These are phyloP conservation scores for Paecilomyces sp. DNA, from an alignment of 2,329 filamentous ascomycete genomes.

Conservation along the genomic window DNA sequence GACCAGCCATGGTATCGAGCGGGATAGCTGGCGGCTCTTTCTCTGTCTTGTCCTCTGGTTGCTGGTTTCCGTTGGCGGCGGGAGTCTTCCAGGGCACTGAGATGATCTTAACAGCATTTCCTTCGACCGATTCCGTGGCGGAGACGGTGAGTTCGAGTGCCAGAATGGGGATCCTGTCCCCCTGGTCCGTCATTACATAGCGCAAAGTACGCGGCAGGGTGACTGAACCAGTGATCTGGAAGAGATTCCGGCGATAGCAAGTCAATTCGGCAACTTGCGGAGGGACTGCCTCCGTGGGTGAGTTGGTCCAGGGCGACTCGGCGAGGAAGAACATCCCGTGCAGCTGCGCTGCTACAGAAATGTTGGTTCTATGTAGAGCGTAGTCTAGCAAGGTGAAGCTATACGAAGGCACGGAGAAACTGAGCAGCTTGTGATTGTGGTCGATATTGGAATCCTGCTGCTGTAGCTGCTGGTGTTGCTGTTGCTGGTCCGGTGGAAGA, in stretches of 20 bases:
- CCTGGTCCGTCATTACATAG: slow-evolving; percentile 75
- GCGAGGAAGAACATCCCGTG: slow-evolving; percentile 65
- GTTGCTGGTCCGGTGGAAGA: slow-evolving; percentile 38
- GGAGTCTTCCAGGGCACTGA: slow-evolving; percentile 98
- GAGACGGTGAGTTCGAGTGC: slow-evolving; percentile 83
- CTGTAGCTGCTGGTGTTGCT: slow-evolving; percentile 46
- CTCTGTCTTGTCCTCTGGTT: slow-evolving; percentile 57
- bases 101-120: slow-evolving; percentile 85
- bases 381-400: slow-evolving; percentile 56
- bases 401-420: slow-evolving; percentile 60
- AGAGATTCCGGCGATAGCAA: slow-evolving; percentile 91
- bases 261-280: slow-evolving; percentile 65
- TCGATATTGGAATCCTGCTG: slow-evolving; percentile 53
- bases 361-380: slow-evolving; percentile 47
- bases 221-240: slow-evolving; percentile 88
- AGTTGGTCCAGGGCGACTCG: slow-evolving; percentile 56
- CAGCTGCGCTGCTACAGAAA: slow-evolving; percentile 55
- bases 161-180: slow-evolving; percentile 74
- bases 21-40: slow-evolving; percentile 82
- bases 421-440: slow-evolving; percentile 63
- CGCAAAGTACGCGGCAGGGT: slow-evolving; percentile 71
- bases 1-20: slow-evolving; percentile 58
- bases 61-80: slow-evolving; percentile 65
- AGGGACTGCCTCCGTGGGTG: slow-evolving; percentile 47
- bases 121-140: slow-evolving; percentile 90